phyloP scores from a whole-genome alignment of 169 alveolate genomes.

The Eimeria zaria region DNA sequence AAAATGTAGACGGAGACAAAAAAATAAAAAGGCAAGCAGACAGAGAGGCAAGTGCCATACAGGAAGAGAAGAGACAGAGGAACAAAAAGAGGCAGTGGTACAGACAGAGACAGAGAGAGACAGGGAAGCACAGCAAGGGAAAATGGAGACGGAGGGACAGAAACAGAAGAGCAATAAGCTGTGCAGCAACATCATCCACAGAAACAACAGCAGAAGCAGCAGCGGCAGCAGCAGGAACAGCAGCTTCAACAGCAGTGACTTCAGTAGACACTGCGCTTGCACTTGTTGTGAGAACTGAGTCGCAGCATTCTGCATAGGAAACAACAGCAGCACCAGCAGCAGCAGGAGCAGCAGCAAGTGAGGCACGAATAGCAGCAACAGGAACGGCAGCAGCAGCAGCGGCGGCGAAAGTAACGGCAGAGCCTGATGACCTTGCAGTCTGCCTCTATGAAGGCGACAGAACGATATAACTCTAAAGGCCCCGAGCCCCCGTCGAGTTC shows the following conservation, averaged over 20 bases:
- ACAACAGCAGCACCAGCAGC: not conserved
- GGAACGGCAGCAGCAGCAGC: too few relatives aligned
- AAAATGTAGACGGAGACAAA: too few relatives aligned
- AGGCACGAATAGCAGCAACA: not conserved
- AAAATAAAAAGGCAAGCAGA: not conserved
- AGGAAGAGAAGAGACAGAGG: too few relatives aligned
- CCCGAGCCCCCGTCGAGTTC: slow-evolving; percentile 8
- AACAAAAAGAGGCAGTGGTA: too few relatives aligned
- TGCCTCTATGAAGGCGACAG: slow-evolving; percentile 70
- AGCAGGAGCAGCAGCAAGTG: not conserved
- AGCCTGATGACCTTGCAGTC: slow-evolving; percentile 74
- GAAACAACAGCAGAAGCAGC: not conserved
- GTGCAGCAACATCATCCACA: not conserved
- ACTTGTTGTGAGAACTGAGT: too few relatives aligned
- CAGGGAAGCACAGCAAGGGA: too few relatives aligned
- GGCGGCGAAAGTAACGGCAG: not conserved
- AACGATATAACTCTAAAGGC: slow-evolving; percentile 46
- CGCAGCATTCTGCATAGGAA: not conserved
- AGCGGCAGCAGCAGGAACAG: not conserved
- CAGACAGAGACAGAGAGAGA: too few relatives aligned
- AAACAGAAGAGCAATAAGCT: not conserved
- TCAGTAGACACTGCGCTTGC: not conserved
- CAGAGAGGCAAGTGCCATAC: slow-evolving; percentile 31
- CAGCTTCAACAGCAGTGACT: not conserved
- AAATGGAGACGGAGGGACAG: too few relatives aligned